Conservation (phyloP, 495 filamentous ascomycete genomes). For the Penicillium bovifimosum region DNA sequence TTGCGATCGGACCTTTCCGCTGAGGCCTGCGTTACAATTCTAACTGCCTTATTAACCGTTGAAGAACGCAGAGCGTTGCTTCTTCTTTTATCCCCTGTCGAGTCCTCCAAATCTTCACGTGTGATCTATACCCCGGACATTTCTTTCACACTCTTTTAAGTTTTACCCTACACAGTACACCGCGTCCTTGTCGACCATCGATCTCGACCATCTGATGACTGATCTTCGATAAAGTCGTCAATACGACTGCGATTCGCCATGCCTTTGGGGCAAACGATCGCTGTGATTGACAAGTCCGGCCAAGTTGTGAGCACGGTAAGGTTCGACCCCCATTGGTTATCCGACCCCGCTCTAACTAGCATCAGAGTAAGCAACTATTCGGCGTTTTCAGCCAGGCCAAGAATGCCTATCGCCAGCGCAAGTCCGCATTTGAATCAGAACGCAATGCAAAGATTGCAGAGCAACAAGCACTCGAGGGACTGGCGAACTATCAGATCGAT, state of each 20-base stretch:
- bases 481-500: slow-evolving; percentile 46
- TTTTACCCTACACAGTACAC: slow-evolving; percentile 19
- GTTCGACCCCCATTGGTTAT: slow-evolving; percentile 1
- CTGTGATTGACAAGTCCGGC: slow-evolving; percentile 86
- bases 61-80: neutral
- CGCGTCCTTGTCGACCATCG: slow-evolving; percentile 13
- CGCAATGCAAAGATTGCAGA: slow-evolving; percentile 54
- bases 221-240: slow-evolving; percentile 10
- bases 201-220: slow-evolving; percentile 15
- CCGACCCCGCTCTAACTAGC: slow-evolving; percentile 18
- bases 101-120: neutral
- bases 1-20: slow-evolving; percentile 14
- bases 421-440: slow-evolving; percentile 66
- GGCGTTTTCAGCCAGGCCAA: slow-evolving; percentile 84
- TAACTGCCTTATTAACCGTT: slow-evolving; percentile 1
- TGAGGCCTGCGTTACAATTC: slow-evolving; percentile 11
- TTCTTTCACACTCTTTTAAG: neutral
- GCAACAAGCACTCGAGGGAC: slow-evolving; percentile 42
- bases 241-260: slow-evolving; percentile 21
- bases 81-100: slow-evolving; percentile 6
- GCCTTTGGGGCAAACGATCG: slow-evolving; percentile 67
- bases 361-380: slow-evolving; percentile 80
- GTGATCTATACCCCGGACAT: neutral
- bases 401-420: slow-evolving; percentile 76
- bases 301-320: slow-evolving; percentile 88